Base-by-base conservation (phyloP, 1,139 yeast genomes). In the Sugiyamaella grinbergsii region DNA sequence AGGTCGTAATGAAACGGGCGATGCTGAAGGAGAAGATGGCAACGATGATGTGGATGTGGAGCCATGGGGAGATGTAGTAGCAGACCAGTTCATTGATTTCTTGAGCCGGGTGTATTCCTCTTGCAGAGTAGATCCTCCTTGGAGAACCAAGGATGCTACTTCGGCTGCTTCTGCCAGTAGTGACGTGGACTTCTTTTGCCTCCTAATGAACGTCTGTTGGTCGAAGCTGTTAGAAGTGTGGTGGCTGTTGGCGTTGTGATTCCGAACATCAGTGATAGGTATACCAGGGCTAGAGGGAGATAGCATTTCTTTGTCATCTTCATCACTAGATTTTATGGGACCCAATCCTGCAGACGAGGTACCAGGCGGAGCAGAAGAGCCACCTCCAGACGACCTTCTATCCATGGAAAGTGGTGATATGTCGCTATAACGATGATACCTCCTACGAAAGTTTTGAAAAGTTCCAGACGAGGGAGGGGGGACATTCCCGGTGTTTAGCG, bases 161-260 rank as follows among this genome's bases (percentile, higher is more conserved):
- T 52, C 55, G 4, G 60, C 58, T 1, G 60, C 60, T 40, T 55
- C 60, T 7, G 54, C 55, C 16, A 57, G 48, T 32, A 57, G 36
- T 7, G 54, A 36, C 10, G 48, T 37, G 1, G 52, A 44, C 28
- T 49, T 49, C 29, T 40, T 49, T 10, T 42, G 46, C 24, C 46
- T 36, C 18, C 47, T 37, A 4, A 24, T 15, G 3, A 20, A 3
- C 3, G 28, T n/a, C 24, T 19, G 36, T 13, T 23, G 18, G 20
- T 26, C n/a, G 45, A 7, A 20, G 23, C 32, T 33, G 37, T n/a
- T n/a, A n/a, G n/a, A n/a, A n/a, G n/a, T n/a, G n/a, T n/a, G n/a
- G n/a, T n/a, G n/a, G n/a, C 23, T 7, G 39, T 11, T 13, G 6
- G 24, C 4, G 10, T 7, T 13, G 36, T 13, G 15, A 28, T 32